Evolutionary conservation across 768 basidiomycete genomes (phyloP), one percentile per base, ranked within the genome.

Genomic region (Dioszegia crocea): DNA sequence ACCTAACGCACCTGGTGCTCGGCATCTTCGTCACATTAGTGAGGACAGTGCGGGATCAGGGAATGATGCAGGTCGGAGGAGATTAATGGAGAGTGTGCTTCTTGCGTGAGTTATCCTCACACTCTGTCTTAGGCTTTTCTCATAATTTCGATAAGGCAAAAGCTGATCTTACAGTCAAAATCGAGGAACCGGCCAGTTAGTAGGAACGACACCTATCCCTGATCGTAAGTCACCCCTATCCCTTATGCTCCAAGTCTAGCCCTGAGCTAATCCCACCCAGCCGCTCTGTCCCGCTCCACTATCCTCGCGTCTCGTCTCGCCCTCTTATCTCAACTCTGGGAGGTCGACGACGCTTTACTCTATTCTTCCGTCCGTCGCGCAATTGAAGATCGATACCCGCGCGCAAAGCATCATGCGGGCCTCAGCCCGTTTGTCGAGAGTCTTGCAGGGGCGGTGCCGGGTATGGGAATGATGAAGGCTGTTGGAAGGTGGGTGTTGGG

Each of bases 311-410:
- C 55, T 29, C 53, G 59, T 3, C 43, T 62, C 9, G 56, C 60
- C 21, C 43, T 63, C 40, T 21, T 68, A 8, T 41, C 63, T 10
- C 52, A 57, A 26, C 31, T 71, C 8, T 71, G 60, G 60, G 69
- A 66, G 26, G 69, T 71, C 21, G 69, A 71, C 59, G 65, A 71
- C 41, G 69, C 66, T n/a, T 59, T 71, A 16, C 60, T 71, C n/a
- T 71, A 60, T 55, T 67, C 69, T 3, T 57, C 64, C 2, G 69
- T 71, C 29, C 39, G 66, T 47, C 52, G 66, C 5, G 69, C 69
- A 3, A 63, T 71, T 46, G 69, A 71, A 57, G 69, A 71, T 31
- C 44, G 56, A 17, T 68, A 71, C 39, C 66, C 64, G 6, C 52
- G 69, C 21, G 41, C 40, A 10, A 27, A 56, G 23, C 66, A 71